These are phyloP conservation scores for Trichoderma virens DNA, from an alignment of 495 filamentous ascomycete species.

Conservation along the genomic window DNA sequence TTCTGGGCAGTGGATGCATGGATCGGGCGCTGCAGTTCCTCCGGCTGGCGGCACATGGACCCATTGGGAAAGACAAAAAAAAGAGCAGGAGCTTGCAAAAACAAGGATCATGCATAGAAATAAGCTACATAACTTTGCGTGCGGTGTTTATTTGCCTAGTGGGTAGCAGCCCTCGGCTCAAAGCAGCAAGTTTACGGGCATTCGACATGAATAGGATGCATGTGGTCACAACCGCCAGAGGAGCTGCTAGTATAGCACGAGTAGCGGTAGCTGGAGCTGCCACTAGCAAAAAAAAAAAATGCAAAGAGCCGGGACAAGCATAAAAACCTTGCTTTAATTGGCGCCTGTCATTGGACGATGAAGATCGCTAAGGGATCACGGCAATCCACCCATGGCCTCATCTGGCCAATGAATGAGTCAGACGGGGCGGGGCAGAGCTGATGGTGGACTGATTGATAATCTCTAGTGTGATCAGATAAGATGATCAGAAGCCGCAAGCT, in stretches of 20 bases:
- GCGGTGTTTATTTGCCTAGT: no score
- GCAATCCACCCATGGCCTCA: no score
- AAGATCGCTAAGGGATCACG: not conserved
- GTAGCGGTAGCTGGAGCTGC: no score
- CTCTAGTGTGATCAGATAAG: not conserved
- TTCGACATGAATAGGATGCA: no score
- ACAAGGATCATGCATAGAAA: not conserved
- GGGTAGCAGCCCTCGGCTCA: no score
- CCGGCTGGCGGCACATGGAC: not conserved
- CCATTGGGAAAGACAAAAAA: not conserved
- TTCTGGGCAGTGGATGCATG: not conserved
- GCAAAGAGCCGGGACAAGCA: not conserved
- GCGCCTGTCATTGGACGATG: not conserved
- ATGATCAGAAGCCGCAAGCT: not conserved
- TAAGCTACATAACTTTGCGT: not conserved
- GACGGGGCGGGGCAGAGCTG: not conserved
- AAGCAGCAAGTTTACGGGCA: no score
- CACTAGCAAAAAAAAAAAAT: no score
- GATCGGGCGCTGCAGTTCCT: slow-evolving; percentile 5
- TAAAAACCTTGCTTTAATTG: not conserved
- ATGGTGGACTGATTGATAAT: not conserved
- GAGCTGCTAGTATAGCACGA: no score
- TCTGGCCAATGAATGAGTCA: no score
- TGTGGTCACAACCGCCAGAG: no score
- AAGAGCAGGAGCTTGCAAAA: not conserved